Evolutionary conservation across 805 yeast genomes (phyloP).

Genomic region (Kazachstania bromeliacearum): DNA sequence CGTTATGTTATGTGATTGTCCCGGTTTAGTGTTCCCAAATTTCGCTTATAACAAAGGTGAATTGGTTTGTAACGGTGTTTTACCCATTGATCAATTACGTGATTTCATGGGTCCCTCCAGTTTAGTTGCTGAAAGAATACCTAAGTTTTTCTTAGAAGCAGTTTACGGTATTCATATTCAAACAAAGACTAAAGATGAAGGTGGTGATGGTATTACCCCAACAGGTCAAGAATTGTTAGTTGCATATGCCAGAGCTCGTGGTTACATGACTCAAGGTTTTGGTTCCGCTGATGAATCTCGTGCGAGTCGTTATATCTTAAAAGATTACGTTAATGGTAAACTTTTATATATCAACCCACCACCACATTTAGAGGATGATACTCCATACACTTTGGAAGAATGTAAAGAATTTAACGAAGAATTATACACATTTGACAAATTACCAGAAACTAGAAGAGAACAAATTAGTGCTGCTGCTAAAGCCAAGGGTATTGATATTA

Average conservation of each 20-base stretch:
- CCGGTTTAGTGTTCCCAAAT: conserved; percentile 97
- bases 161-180: conserved; percentile 86
- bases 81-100: conserved; percentile 93
- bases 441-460: conserved; percentile 64
- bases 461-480: conserved; percentile 61
- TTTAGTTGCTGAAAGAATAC: conserved; percentile 78
- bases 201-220: conserved; percentile 74
- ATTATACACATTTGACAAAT: conserved; percentile 52
- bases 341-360: conserved; percentile 82
- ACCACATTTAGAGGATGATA: conserved; percentile 54
- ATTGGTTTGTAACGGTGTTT: conserved; percentile 94
- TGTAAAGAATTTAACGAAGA: conserved; percentile 61
- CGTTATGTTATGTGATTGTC: conserved; percentile 92
- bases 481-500: conserved; percentile 44
- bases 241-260: conserved; percentile 94
- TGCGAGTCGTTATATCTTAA: conserved; percentile 83
- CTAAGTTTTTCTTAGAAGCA: conserved; percentile 82
- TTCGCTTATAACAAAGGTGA: conserved; percentile 96
- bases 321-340: conserved; percentile 92
- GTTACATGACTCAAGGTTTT: conserved; percentile 94
- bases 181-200: conserved; percentile 67
- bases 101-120: conserved; percentile 86
- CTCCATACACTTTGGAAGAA: conserved; percentile 43
- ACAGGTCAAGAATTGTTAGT: conserved; percentile 81
- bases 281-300: conserved; percentile 95